phyloP scores from a whole-genome alignment of 2,329 filamentous ascomycete species.

The Periglandula ipomoeae region DNA sequence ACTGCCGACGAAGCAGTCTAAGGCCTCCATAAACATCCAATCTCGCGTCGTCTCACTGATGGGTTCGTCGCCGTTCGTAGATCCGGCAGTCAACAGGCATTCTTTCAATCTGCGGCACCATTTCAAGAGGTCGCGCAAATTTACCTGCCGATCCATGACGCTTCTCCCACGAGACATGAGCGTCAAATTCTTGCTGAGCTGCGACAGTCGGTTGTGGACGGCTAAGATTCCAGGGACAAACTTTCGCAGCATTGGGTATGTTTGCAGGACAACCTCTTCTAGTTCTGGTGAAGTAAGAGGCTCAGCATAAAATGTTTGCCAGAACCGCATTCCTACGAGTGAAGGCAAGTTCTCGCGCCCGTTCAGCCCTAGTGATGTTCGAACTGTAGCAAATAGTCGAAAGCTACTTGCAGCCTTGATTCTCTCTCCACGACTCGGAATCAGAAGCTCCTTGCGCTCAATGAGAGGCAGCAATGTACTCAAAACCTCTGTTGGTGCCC shows the following conservation, averaged over 20 bases:
- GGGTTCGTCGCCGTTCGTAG: constrained; percentile 58
- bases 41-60: constrained; percentile 65
- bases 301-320: constrained; percentile 66
- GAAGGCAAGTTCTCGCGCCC: constrained; percentile 59
- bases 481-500: constrained; percentile 89
- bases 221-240: constrained; percentile 50
- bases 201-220: constrained; percentile 47
- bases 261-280: constrained; percentile 59
- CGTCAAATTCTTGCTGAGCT: constrained; percentile 36
- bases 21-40: constrained; percentile 84
- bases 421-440: constrained; percentile 80
- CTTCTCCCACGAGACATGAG: constrained; percentile 28
- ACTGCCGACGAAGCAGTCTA: constrained; percentile 85
- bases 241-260: constrained; percentile 60
- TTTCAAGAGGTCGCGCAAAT: constrained; percentile 75
- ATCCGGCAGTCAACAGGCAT: constrained; percentile 52
- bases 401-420: constrained; percentile 79
- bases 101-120: constrained; percentile 73
- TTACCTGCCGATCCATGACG: constrained; percentile 45
- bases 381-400: constrained; percentile 83
- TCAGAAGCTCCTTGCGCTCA: constrained; percentile 81
- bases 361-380: constrained; percentile 62
- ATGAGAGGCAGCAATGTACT: constrained; percentile 88
- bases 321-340: constrained; percentile 78
- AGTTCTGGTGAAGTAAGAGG: constrained; percentile 62